These are phyloP conservation scores for Aspergillus ruber DNA, from an alignment of 2,329 filamentous ascomycete genomes.

Conservation along the genomic window DNA sequence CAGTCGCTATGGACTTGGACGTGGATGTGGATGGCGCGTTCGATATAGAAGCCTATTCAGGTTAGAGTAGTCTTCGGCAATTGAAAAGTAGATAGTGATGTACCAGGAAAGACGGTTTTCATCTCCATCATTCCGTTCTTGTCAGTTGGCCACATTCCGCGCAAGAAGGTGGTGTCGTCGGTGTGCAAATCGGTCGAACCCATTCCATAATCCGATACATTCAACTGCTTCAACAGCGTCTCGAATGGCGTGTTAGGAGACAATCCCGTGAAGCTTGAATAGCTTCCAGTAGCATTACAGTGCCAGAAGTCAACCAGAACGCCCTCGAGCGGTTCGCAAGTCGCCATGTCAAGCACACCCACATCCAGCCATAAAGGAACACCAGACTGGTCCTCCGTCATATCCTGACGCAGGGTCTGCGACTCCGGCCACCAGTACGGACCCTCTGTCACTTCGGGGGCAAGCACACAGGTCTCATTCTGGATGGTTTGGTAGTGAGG, in stretches of 20 bases:
- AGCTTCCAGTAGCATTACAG: slow-evolving; percentile 39
- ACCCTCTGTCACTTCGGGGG: slow-evolving; percentile 31
- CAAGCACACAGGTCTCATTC: slow-evolving; percentile 27
- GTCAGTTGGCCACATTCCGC: slow-evolving; percentile 42
- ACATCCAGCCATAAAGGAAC: slow-evolving; percentile 38
- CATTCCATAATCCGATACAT: slow-evolving; percentile 19
- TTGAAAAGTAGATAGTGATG: slow-evolving; percentile 5
- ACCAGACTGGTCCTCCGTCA: slow-evolving; percentile 31
- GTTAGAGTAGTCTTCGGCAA: not conserved
- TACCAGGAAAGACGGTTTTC: slow-evolving; percentile 37
- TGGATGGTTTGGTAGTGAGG: slow-evolving; percentile 16
- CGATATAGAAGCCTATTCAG: slow-evolving; percentile 33
- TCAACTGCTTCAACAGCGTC: slow-evolving; percentile 22
- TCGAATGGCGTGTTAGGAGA: slow-evolving; percentile 24
- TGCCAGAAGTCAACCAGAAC: slow-evolving; percentile 39
- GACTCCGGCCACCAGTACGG: slow-evolving; percentile 32
- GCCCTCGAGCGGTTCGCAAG: slow-evolving; percentile 31
- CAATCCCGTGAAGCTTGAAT: slow-evolving; percentile 22
- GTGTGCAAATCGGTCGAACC: slow-evolving; percentile 15
- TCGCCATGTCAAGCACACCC: slow-evolving; percentile 38
- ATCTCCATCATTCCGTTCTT: slow-evolving; percentile 42
- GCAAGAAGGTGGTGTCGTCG: slow-evolving; percentile 35
- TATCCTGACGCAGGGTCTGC: slow-evolving; percentile 35
- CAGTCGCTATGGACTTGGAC: slow-evolving; percentile 36
- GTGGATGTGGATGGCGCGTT: slow-evolving; percentile 44